These are phyloP conservation scores for Tolypocladium ophioglossoides DNA, from an alignment of 2,329 filamentous ascomycete genomes.

Conservation along the genomic window DNA sequence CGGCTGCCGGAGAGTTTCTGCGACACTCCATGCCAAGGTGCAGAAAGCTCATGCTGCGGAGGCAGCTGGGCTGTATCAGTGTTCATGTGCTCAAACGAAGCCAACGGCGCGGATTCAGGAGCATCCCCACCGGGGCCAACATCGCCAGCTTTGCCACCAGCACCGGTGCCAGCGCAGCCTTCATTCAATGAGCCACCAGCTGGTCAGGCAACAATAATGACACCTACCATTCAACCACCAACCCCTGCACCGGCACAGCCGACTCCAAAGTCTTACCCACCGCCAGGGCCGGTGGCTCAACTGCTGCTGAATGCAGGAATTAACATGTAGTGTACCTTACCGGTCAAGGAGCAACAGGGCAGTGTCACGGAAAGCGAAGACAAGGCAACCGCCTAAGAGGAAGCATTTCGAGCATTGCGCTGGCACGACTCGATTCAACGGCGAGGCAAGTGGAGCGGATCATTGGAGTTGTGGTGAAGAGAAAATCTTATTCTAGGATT, in stretches of 20 bases:
- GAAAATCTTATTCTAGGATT: neutral
- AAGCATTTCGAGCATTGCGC: neutral
- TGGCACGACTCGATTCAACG: neutral
- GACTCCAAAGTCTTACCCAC: neutral
- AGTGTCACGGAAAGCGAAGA: neutral
- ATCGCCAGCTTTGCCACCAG: neutral
- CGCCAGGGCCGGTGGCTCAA: neutral
- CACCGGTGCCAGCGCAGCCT: too few species aligned
- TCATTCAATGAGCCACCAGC: neutral
- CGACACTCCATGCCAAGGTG: conserved; percentile 10
- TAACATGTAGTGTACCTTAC: neutral
- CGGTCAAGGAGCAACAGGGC: neutral
- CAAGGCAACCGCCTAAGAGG: neutral
- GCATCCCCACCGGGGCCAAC: neutral
- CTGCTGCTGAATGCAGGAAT: neutral
- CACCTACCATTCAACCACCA: neutral
- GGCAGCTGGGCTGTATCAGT: conserved; percentile 16
- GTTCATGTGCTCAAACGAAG: conserved; percentile 3
- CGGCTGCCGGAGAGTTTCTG: conserved; percentile 14
- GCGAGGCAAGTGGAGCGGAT: neutral
- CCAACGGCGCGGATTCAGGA: neutral
- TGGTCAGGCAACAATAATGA: neutral
- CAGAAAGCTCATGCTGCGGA: conserved; percentile 10
- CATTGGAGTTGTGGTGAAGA: neutral
- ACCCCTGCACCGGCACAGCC: neutral